Base-by-base conservation (phyloP, 257 asterid genomes). In the Eucommia ulmoides region DNA sequence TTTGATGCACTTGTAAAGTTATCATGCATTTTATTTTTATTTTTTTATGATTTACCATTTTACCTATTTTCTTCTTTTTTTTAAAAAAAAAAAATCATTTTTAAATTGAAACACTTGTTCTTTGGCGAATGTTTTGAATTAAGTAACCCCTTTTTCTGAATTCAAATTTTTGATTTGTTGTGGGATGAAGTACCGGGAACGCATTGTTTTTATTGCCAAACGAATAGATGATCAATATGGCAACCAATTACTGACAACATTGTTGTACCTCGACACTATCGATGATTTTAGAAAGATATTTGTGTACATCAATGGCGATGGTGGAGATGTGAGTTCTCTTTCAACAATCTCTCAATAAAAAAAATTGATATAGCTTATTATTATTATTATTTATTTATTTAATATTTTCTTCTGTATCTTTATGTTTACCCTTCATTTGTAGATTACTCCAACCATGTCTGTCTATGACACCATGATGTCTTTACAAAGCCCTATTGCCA, bases 1-100 rank as follows among this genome's bases (percentile, higher is more conserved):
- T 83, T 93, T 93, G 77, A 86, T 74, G 96, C 95, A 69, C 96
- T 91, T 58, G 98, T 91, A n/a, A n/a, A n/a, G n/a, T n/a, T n/a
- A n/a, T n/a, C n/a, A n/a, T n/a, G n/a, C n/a, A n/a, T n/a, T n/a
- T n/a, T n/a, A n/a, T n/a, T n/a, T n/a, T n/a, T n/a, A n/a, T n/a
- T n/a, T n/a, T n/a, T n/a, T n/a, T n/a, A n/a, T n/a, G 75, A 77
- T 94, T 82, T 41, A 51, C 60, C 51, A 2, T 16, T 8, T 19
- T 16, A 16, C 4, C 19, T 42, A 15, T 35, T 35, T 9, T 35
- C n/a, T 10, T 1, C 38, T 4, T 26, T 26, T n/a, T n/a, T n/a
- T n/a, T n/a, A n/a, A n/a, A n/a, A n/a, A n/a, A n/a, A n/a, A n/a
- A n/a, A n/a, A n/a, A n/a, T n/a, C n/a, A n/a, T n/a, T n/a, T n/a